Conservation (phyloP, 148 eudicot species). For the Rhododendron kiyosumense region DNA sequence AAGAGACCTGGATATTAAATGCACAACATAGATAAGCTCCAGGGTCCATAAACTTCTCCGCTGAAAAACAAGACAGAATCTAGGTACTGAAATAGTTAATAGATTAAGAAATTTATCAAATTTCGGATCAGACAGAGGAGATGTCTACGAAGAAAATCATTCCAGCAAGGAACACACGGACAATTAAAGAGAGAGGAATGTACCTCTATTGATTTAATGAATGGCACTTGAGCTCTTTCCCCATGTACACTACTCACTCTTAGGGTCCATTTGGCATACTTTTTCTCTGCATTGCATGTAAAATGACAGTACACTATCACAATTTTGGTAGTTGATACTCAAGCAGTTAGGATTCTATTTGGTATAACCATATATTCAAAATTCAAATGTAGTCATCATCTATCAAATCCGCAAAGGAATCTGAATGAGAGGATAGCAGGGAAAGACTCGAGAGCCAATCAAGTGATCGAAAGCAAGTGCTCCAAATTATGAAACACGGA, state of each 20-base stretch:
- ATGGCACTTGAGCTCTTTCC: constrained; percentile 41
- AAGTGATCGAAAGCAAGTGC: constrained; percentile 1
- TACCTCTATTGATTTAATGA: constrained; percentile 45
- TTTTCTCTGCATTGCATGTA: constrained; percentile 25
- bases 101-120: background rate
- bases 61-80: background rate
- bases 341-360: background rate
- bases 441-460: background rate
- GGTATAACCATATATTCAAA: background rate
- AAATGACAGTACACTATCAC: background rate
- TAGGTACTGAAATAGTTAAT: background rate
- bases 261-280: constrained; percentile 41
- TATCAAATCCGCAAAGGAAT: background rate
- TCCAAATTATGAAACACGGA: background rate
- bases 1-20: constrained; percentile 34
- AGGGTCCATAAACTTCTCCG: background rate
- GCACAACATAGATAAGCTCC: background rate
- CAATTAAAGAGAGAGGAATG: background rate
- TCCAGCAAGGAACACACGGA: background rate
- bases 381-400: background rate
- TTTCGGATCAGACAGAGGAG: background rate
- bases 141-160: background rate
- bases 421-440: background rate
- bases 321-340: background rate
- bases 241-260: constrained; percentile 44